Base-by-base conservation (phyloP, 2,329 filamentous ascomycete species). In the Periconia macrospinosa region DNA sequence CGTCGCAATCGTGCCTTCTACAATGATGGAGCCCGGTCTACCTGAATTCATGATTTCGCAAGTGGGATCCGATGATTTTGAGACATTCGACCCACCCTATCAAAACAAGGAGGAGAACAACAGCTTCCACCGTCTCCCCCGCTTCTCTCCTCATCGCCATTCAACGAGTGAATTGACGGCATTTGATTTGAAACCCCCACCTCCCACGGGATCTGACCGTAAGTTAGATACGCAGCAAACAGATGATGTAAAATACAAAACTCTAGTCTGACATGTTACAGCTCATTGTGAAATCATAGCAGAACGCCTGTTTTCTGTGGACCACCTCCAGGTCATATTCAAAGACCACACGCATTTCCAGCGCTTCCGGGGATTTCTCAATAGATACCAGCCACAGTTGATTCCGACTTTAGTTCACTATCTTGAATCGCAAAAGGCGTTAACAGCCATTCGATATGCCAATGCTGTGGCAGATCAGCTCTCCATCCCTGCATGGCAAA, bases 391-490 rank as follows among this genome's bases (percentile, higher is more conserved):
- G 46, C 82, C 85, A 2, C 74, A 79, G 18, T 88, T 86, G 0
- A 78, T 88, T 3, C 81, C 86, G 0, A 76, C 88, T 10, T 74
- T 91, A 14, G 81, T 84, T 15, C 88, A 89, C 70, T 90, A 90
- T 57, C 76, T 90, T 1, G 86, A 89, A 60, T 81, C 86, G 0
- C 72, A 84, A 52, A 91, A 91, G 66, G 87, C 87, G 0, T 72
- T 89, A 8, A 83, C 83, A 58, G 87, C 88, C 1, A 83, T 91
- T 41, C 77, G 80, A 17, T 91, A 90, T 63, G 83, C 86, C 17
- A 90, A 91, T 69, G 80, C 85, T 0, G 78, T 90, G 48, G 79
- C 84, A 1, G 79, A 82, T 45, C 78, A 83, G 2, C 76, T 89
- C 6, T 83, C 81, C 0, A 63, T 75, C 0, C 71, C 77, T 2